Evolutionary conservation across 2,329 filamentous ascomycete species (phyloP).

Genomic region (Aspergillus glaucus): DNA sequence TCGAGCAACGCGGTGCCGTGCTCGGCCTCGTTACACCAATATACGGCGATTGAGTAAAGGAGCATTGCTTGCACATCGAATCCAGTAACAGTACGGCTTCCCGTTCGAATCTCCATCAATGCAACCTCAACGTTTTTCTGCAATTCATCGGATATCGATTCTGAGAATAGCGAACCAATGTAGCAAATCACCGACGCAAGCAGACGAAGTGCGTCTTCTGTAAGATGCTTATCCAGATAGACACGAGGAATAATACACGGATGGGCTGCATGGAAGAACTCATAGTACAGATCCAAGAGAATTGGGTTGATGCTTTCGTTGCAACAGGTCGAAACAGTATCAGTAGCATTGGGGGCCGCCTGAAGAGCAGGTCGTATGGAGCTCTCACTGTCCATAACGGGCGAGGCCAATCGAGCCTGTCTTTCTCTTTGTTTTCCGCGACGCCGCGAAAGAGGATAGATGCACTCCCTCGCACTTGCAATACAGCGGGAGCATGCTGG

Average conservation of each 20-base stretch:
- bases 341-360: not conserved
- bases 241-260: conserved; percentile 17
- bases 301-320: not conserved
- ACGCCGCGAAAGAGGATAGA: conserved; percentile 43
- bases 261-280: conserved; percentile 19
- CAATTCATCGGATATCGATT: conserved; percentile 1
- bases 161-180: conserved; percentile 15
- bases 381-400: not conserved
- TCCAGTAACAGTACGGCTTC: not conserved
- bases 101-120: not conserved
- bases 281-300: conserved; percentile 16
- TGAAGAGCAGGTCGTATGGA: not conserved
- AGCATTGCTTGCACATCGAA: conserved; percentile 17
- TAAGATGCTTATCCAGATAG: conserved; percentile 6
- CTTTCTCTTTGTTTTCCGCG: conserved; percentile 22
- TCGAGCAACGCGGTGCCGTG: conserved; percentile 6
- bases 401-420: not conserved
- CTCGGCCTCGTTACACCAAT: conserved; percentile 12
- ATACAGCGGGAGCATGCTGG: conserved; percentile 40
- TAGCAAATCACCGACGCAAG: conserved; percentile 17
- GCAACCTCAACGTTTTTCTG: conserved; percentile 1
- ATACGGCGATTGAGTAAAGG: conserved; percentile 15
- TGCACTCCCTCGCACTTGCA: conserved; percentile 34
- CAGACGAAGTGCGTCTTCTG: conserved; percentile 8
- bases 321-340: not conserved